phyloP scores from a whole-genome alignment of 306 rosid species.

The Prunus fruticosa region DNA sequence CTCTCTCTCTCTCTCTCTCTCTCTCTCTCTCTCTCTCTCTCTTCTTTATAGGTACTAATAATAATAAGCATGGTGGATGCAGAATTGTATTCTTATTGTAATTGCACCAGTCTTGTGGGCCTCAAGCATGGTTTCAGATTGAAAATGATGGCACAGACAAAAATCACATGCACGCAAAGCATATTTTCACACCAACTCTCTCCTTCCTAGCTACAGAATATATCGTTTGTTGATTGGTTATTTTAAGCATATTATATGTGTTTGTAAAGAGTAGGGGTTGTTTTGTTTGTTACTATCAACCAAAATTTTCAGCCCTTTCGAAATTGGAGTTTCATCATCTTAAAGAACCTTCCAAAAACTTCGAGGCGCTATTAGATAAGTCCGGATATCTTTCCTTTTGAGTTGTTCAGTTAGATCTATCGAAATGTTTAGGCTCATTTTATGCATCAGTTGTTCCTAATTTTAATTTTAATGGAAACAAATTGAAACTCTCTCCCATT shows the following conservation, averaged over 20 bases:
- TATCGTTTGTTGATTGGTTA: background rate
- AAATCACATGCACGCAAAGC: constrained; percentile 13
- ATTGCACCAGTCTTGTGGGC: constrained; percentile 9
- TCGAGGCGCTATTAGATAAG: background rate
- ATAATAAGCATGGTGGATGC: background rate
- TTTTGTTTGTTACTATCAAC: background rate
- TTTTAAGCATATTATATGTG: background rate
- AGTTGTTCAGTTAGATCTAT: too few species aligned
- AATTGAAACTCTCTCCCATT: too few species aligned
- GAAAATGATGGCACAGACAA: background rate
- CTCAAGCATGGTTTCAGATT: constrained; percentile 6
- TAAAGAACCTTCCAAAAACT: background rate
- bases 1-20: background rate
- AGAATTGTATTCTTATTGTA: background rate
- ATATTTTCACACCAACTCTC: constrained; percentile 7
- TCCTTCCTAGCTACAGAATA: too few species aligned
- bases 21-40: too few species aligned
- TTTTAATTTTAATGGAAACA: background rate
- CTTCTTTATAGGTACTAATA: background rate
- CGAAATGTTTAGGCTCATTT: background rate
- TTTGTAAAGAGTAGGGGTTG: background rate
- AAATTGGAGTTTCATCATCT: background rate
- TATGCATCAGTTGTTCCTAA: background rate
- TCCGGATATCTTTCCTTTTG: too few species aligned
- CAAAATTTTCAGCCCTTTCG: background rate